Evolutionary conservation across 305 asterid species (phyloP).

Genomic region (Euphrasia arctica): DNA sequence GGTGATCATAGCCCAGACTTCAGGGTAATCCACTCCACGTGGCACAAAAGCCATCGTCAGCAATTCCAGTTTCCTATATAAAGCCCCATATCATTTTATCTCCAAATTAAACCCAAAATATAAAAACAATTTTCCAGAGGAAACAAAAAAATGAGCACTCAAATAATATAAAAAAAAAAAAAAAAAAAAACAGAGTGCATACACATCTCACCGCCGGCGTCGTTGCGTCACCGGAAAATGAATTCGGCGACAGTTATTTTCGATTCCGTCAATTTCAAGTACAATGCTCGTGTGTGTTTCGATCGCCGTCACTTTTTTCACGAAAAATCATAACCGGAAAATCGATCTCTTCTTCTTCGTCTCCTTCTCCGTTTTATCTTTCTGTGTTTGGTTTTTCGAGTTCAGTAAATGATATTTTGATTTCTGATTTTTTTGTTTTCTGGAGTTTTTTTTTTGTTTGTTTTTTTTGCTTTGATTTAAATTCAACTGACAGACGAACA

Average conservation of each 20-base stretch:
- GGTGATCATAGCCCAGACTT: conserved; percentile 35
- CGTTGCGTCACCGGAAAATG: conserved; percentile 53
- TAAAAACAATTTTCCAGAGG: neutral
- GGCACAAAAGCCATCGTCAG: conserved; percentile 41
- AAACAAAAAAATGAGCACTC: conserved; percentile 2
- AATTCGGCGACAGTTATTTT: conserved; percentile 38
- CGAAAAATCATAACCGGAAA: conserved; percentile 40
- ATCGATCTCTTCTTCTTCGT: conserved; percentile 3
- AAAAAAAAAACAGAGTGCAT: neutral
- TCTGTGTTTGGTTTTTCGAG: conserved; percentile 17
- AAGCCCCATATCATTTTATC: conserved; percentile 17
- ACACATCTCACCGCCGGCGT: conserved; percentile 19
- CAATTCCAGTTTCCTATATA: conserved; percentile 42
- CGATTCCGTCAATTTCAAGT: conserved; percentile 25
- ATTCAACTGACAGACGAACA: conserved; percentile 25
- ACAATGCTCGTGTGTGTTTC: conserved; percentile 48
- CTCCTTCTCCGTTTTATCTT: neutral
- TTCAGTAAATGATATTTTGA: conserved; percentile 21
- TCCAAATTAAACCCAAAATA: conserved; percentile 10
- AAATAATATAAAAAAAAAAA: neutral
- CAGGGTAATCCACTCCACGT: conserved; percentile 40
- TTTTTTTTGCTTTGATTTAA: conserved; percentile 28
- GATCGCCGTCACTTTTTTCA: conserved; percentile 71
- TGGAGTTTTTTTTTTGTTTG: conserved; percentile 17
- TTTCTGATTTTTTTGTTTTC: conserved; percentile 24